phyloP scores from a whole-genome alignment of 805 yeast species.

The Cephaloascus fragrans region DNA sequence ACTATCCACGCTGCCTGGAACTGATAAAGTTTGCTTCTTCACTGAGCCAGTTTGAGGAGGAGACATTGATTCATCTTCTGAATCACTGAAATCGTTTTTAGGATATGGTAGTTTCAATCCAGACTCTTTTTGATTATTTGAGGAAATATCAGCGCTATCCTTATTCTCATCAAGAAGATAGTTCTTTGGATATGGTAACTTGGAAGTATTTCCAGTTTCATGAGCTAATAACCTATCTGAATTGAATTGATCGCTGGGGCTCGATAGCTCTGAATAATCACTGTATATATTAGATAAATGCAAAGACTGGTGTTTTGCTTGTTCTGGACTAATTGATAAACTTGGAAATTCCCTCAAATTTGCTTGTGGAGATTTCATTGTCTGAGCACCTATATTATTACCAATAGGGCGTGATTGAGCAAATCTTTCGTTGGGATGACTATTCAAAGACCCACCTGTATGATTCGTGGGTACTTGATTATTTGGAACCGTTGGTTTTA shows the following conservation, averaged over 20 bases:
- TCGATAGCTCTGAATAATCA: conserved; percentile 25
- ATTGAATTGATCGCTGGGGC: conserved; percentile 30
- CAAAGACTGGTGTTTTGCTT: conserved; percentile 20
- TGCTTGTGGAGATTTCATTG: conserved; percentile 1
- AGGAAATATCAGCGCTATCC: neutral
- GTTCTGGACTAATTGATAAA: conserved; percentile 6
- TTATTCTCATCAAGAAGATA: neutral
- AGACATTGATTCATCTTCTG: conserved; percentile 14
- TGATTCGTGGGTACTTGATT: neutral
- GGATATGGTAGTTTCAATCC: conserved; percentile 24
- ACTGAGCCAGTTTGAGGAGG: conserved; percentile 13
- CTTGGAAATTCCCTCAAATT: conserved; percentile 10
- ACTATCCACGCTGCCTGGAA: conserved; percentile 17
- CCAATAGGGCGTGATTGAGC: too few species aligned
- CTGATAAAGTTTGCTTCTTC: conserved; percentile 14
- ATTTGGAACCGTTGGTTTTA: neutral
- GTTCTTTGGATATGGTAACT: neutral
- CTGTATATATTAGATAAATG: conserved; percentile 33
- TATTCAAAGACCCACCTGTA: neutral
- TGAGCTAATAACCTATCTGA: conserved; percentile 22
- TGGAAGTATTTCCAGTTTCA: conserved; percentile 13
- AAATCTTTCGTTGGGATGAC: neutral
- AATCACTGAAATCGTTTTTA: conserved; percentile 12
- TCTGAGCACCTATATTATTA: conserved; percentile 1
- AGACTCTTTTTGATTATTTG: conserved; percentile 20